Evolutionary conservation across 208 protist genomes (phyloP), one percentile per base, ranked within the genome.

Genomic region (Trypanosoma vivax): DNA sequence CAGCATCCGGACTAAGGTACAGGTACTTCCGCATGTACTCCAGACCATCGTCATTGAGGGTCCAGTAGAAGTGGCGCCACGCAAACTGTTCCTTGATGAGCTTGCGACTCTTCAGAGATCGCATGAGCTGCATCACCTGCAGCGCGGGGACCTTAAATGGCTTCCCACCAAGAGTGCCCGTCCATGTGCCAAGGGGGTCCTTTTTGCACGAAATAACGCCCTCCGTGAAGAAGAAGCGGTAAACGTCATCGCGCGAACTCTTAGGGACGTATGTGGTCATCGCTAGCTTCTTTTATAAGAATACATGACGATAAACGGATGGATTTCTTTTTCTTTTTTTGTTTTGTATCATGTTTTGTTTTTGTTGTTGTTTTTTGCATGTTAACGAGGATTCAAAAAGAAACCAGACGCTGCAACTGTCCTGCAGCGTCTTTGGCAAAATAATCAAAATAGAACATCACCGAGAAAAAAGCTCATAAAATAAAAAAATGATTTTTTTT

Each of bases 21-120:
- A 98, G 87, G 76, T 92, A 95, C 33, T 84, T 72, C 55, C 95
- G 83, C 57, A 98, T 78, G 75, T 96, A 97, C 41, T 85, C 72
- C 46, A 98, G 70, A 63, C 95, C 95, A 46, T 86, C 76, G 50
- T 96, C 80, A 69, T 88, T 92, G 54, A 98, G 85, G 55, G 77
- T 90, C 85, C 83, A 96, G 85, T 97, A 97, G 80, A 89, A 96
- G 70, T 96, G 82, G 70, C 84, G 82, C 91, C 90, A 98, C 50
- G 86, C 83, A 60, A 92, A 98, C 69, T 88, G 73, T 80, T 97
- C 88, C 68, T 88, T 90, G 60, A 98, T 83, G 50, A 93, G 73
- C 67, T 71, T 76, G 63, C 85, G 85, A 76, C 85, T 93, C 76
- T 89, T 89, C 60, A 93, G 75, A 30, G 85, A 93, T 69, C 81